Evolutionary conservation across 805 yeast species (phyloP), one percentile per base, ranked within the genome.

Genomic region (Kazachstania martiniae): DNA sequence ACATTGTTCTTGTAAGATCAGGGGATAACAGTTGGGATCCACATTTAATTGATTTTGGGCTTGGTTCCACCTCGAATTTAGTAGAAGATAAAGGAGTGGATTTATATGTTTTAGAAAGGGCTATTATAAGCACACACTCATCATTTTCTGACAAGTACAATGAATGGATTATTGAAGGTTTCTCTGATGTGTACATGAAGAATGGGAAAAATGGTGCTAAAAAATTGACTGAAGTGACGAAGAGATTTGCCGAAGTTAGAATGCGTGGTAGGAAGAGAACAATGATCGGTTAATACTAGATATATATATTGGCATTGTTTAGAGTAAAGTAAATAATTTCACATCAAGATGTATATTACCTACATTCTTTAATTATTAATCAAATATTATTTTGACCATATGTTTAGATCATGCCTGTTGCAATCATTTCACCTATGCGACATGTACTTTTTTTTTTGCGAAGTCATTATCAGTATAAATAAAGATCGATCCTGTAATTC

Each of bases 31-130:
- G 33, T 3, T 58, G 58, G 56, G 48, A 39, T 18, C 85, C 93
- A 0, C 70, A 63, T 21, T 56, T 91, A 42, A 91, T 91, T 34
- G 98, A 91, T 51, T 91, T 91, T 59, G 98, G 98, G 0, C 64
- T 91, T 13, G 81, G 94, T 2, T 74, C 86, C 9, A 75, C 75
- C 36, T 74, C 94, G 0, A 66, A 68, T 1, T 53, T 85, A 39
- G 70, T 81, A 0, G 98, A 91, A 47, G 97, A 89, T 49, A 86
- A 84, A 56, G 97, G 97, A 3, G 98, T 91, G n/a, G 98, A 91
- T 55, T 56, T 91, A 37, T 91, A 91, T 47, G 97, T 91, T 8
- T 59, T 91, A 38, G 98, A 91, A 56, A 65, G 97, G 46, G 97
- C 98, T 0, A 69, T 91, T 13, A 60, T 74, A 19, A 83, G 95